These are phyloP conservation scores for Ustilago hordei DNA, from an alignment of 1,284 basidiomycete species.

Conservation along the genomic window DNA sequence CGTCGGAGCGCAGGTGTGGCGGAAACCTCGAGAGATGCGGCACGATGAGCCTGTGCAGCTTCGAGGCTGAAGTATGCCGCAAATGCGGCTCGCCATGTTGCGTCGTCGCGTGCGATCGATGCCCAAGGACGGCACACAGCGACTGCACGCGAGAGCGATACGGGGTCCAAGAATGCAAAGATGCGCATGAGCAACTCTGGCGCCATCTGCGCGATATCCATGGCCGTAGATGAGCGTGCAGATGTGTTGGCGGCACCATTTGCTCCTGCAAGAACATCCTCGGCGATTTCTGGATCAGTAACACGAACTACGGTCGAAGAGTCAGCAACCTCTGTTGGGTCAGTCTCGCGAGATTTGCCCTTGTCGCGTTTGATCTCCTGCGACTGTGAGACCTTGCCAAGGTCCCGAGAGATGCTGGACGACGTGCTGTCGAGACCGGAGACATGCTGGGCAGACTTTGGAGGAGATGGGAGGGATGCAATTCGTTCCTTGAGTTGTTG, in stretches of 20 bases:
- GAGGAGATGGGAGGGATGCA: not conserved
- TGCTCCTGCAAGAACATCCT: not conserved
- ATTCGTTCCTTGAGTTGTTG: not conserved
- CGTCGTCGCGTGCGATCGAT: conserved; percentile 80
- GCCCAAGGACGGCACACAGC: conserved; percentile 75
- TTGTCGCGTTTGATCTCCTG: conserved; percentile 12
- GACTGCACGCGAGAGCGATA: conserved; percentile 75
- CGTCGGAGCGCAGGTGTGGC: conserved; percentile 71
- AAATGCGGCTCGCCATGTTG: conserved; percentile 86
- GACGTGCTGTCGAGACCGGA: not conserved
- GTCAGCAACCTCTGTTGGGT: conserved; percentile 1
- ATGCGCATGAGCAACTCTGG: conserved; percentile 82
- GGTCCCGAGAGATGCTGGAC: conserved; percentile 2
- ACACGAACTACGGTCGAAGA: conserved; percentile 39
- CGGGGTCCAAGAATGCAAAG: conserved; percentile 80
- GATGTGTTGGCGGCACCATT: conserved; percentile 5
- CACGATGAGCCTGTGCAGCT: conserved; percentile 73
- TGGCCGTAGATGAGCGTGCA: conserved; percentile 57
- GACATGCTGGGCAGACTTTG: conserved; percentile 20
- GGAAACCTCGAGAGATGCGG: conserved; percentile 72
- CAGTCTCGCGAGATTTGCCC: conserved; percentile 21
- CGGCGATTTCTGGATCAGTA: conserved; percentile 16
- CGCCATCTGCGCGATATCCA: conserved; percentile 70
- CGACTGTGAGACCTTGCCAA: not conserved
- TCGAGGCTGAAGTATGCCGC: conserved; percentile 76